phyloP scores from a whole-genome alignment of 192 early-diverging fungal species.

The Chytriomyces hyalinus region DNA sequence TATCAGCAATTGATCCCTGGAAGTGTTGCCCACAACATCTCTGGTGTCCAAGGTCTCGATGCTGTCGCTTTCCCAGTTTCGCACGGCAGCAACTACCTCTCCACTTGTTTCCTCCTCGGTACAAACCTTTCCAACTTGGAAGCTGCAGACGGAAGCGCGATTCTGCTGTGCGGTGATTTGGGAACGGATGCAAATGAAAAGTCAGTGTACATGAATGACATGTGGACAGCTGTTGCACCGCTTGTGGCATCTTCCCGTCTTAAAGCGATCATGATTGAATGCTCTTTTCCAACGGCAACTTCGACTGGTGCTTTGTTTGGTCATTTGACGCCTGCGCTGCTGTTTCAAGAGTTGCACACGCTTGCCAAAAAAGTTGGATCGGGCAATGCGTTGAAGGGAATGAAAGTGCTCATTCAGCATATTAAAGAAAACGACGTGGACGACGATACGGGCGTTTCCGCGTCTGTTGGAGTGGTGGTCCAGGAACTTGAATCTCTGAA shows the following conservation, averaged over 20 bases:
- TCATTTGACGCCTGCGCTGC: slow-evolving; percentile 26
- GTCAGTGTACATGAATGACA: not conserved
- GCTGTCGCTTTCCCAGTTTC: not conserved
- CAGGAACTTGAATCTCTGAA: not conserved
- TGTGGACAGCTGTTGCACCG: slow-evolving; percentile 25
- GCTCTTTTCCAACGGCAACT: slow-evolving; percentile 15
- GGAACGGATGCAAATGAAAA: slow-evolving; percentile 19
- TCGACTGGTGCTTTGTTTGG: slow-evolving; percentile 9
- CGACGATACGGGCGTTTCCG: not conserved
- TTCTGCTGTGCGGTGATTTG: slow-evolving; percentile 31
- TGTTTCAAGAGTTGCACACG: slow-evolving; percentile 19
- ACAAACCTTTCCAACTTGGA: not conserved
- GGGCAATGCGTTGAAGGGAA: not conserved
- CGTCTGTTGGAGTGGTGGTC: not conserved
- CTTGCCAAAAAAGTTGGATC: not conserved
- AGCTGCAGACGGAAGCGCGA: not conserved
- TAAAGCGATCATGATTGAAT: slow-evolving; percentile 31
- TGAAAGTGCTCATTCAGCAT: slow-evolving; percentile 19
- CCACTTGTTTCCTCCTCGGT: slow-evolving; percentile 30
- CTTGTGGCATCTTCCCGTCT: not conserved
- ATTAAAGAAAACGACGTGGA: slow-evolving; percentile 19
- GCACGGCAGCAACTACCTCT: slow-evolving; percentile 6
- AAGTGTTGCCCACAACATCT: not conserved
- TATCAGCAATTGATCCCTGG: not conserved
- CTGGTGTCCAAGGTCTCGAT: not conserved